Percentiles rank a stretch among this genome's conserved stretches.
These are phyloP conservation scores for Phycomyces blakesleeanus DNA, from an alignment of 192 early-diverging fungal genomes.

Conservation along the genomic window DNA sequence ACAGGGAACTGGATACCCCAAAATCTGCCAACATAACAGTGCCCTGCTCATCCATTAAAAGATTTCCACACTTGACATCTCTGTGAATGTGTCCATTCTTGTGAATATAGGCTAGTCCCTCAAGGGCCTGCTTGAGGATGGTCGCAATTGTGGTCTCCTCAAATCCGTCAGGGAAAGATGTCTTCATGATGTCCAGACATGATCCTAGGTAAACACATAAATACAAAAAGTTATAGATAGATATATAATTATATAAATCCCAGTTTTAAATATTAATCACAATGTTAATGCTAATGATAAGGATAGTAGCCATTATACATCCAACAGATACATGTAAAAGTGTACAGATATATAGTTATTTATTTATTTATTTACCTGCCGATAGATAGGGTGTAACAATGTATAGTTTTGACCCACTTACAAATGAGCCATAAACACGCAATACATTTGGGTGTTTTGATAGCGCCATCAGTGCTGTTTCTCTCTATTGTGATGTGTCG, in stretches of 20 bases:
- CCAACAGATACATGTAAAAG: not conserved
- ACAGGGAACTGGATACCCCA: conserved; percentile 63
- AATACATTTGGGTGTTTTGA: conserved; percentile 83
- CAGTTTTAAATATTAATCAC: no score
- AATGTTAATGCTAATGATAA: no score
- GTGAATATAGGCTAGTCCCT: conserved; percentile 64
- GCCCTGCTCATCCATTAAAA: conserved; percentile 63
- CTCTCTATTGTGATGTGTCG: conserved; percentile 45
- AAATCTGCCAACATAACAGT: conserved; percentile 64
- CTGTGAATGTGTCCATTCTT: conserved; percentile 64
- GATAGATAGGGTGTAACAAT: conserved; percentile 81
- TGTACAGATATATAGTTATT: not conserved
- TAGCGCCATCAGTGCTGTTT: conserved; percentile 83
- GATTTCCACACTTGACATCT: conserved; percentile 69
- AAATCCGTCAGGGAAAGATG: conserved; percentile 71
- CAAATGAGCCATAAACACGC: conserved; percentile 80
- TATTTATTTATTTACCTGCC: conserved; percentile 52
- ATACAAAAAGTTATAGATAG: not conserved
- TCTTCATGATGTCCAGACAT: conserved; percentile 87
- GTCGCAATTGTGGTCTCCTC: conserved; percentile 77
- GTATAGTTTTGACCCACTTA: conserved; percentile 71
- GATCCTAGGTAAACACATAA: conserved; percentile 50
- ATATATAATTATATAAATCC: not conserved
- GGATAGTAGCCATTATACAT: not conserved
- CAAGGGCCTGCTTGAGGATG: conserved; percentile 72